Base-by-base conservation (phyloP, 129 eudicot genomes). In the Smallanthus sonchifolius region DNA sequence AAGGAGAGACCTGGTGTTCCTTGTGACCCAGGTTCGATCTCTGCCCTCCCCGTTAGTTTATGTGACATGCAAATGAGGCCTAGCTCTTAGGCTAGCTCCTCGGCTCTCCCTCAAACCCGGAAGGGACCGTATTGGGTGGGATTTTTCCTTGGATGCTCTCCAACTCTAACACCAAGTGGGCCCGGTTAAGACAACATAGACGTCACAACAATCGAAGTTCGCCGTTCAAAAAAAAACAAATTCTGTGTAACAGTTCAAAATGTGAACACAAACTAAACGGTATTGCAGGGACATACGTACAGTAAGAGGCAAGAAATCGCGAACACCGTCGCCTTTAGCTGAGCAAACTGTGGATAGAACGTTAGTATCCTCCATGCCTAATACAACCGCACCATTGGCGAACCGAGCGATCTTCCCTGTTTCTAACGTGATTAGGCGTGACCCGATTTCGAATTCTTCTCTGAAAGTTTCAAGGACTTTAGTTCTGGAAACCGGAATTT, bases 331-430 rank as follows among this genome's bases (percentile, higher is more conserved):
- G 67, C 84, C 84, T 80, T 80, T 80, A 32, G 84, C 87, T 0
- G 93, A 90, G 49, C 91, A 77, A 16, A 91, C 96, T 2, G 99
- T 91, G 5, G 99, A 88, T 7, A 95, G 84, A 35, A 95, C 97
- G 59, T 83, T 95, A 19, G 99, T 95, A 84, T 91, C 94, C 2
- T 84, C 99, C 81, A 91, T 84, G 38, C 75, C 89, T 71, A 95
- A 78, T 10, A 88, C 91, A 72, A 85, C 99, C 6, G 97, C 88
- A 0, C 96, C 99, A 69, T 91, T 95, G 3, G 99, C 96, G 57
- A 91, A 95, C 47, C 99, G 80, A 28, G 97, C 99, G 10, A 88
- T 83, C 77, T 88, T 94, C 40, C 99, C 99, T 3, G 97, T 94
- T 70, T 94, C 99, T 34, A 88, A 59, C 11, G 83, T 73, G 35